Evolutionary conservation across 2,329 filamentous ascomycete species (phyloP), one percentile per base, ranked within the genome.

Genomic region (Xylaria hypoxylon): DNA sequence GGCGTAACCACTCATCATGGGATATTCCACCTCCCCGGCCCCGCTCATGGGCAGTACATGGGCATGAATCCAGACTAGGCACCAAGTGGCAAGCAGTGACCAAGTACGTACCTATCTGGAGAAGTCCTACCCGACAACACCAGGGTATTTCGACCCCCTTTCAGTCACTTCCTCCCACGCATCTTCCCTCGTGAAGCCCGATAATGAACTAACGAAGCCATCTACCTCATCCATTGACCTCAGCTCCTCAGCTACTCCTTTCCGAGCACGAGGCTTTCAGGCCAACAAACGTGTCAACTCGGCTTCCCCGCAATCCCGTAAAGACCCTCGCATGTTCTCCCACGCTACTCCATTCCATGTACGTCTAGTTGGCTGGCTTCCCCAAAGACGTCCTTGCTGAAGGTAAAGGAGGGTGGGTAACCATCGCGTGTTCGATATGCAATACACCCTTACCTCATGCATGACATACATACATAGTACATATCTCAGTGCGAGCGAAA

Each of bases 381-480:
- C 35, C 35, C 35, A 38, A 38, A 38, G 50, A 53, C 50, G 35
- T 19, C 22, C 50, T 10, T 40, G 45, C 15, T 26, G 24, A 15
- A 26, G 28, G 42, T 10, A 48, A 13, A 35, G n/a, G 13, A 28
- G 35, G 28, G 58, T 38, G 50, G 44, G 35, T 40, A 22, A 50
- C 45, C 42, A 59, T 66, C 55, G 55, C 66, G 63, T 68, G 66
- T 64, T 64, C 13, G 50, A 40, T 45, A 68, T 65, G 62, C 62
- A 68, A 61, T 62, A 60, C 65, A 55, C 61, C 62, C 62, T 47
- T 53, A 33, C 65, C 35, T 68, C 62, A 60, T 67, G 64, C 60
- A 67, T 56, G 64, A 60, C 64, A 69, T 69, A 55, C 60, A 33
- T 60, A 50, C 51, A 44, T 57, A 50, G 11, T 28, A 17, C 11